These are phyloP conservation scores for Litchi chinensis DNA, from an alignment of 345 rosid genomes.

Conservation along the genomic window DNA sequence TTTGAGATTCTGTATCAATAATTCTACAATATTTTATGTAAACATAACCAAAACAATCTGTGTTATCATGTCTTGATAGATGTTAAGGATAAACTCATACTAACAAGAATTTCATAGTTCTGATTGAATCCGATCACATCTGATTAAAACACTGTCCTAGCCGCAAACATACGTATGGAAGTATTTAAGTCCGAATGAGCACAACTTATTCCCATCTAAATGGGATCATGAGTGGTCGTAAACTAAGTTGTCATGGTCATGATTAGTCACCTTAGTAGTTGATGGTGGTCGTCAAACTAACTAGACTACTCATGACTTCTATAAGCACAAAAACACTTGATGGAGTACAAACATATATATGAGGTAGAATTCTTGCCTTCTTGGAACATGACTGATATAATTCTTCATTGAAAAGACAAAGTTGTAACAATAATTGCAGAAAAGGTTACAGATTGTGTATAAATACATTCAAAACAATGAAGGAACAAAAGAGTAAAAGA, in stretches of 20 bases:
- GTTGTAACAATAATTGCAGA: neutral
- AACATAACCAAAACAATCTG: neutral
- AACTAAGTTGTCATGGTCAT: no score
- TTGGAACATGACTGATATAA: neutral
- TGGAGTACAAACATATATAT: neutral
- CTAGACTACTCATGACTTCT: neutral
- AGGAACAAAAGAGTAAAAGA: neutral
- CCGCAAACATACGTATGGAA: no score
- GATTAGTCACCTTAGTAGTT: no score
- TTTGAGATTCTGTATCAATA: neutral
- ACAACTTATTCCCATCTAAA: no score
- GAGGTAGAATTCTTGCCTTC: neutral
- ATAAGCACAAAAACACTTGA: neutral
- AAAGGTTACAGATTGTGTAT: neutral
- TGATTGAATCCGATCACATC: no score
- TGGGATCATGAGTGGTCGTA: no score
- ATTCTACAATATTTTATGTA: neutral
- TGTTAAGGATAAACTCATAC: no score
- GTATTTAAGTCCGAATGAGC: no score
- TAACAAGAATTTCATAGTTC: no score
- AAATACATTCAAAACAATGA: neutral
- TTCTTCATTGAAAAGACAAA: neutral
- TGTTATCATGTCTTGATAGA: no score
- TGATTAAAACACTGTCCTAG: no score
- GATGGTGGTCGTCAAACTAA: neutral